These are phyloP conservation scores for Gyrodon lividus DNA, from an alignment of 768 basidiomycete genomes.

Conservation along the genomic window DNA sequence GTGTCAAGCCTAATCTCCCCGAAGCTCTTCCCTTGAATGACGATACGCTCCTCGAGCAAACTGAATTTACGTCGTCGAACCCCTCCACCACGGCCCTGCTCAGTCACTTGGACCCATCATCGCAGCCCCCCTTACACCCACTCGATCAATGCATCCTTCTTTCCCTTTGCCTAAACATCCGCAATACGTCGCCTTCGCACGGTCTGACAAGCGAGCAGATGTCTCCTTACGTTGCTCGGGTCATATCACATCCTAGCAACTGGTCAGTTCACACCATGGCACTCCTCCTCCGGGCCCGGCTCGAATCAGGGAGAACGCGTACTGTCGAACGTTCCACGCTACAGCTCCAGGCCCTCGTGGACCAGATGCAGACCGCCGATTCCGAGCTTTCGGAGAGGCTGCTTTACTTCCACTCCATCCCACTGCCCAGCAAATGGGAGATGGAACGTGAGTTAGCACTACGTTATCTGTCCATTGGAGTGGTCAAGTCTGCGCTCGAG, in stretches of 20 bases:
- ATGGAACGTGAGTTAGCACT: constrained; percentile 87
- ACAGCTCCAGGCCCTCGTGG: constrained; percentile 92
- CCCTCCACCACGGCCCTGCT: constrained; percentile 51
- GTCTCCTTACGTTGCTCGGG: constrained; percentile 86
- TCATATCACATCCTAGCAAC: constrained; percentile 85
- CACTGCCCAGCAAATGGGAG: constrained; percentile 89
- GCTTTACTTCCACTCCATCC: constrained; percentile 75
- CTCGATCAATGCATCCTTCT: constrained; percentile 93
- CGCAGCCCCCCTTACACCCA: constrained; percentile 86
- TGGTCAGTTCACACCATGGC: constrained; percentile 99
- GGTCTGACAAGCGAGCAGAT: constrained; percentile 93
- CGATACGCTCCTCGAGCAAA: constrained; percentile 93
- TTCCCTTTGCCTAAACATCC: constrained; percentile 84
- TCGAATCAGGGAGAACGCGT: constrained; percentile 84
- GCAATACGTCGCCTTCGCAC: constrained; percentile 85
- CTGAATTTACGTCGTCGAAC: constrained; percentile 80
- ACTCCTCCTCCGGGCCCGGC: constrained; percentile 86
- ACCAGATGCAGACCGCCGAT: constrained; percentile 92
- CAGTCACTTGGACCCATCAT: constrained; percentile 72
- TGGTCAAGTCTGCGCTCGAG: constrained; percentile 85
- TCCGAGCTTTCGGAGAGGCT: constrained; percentile 73
- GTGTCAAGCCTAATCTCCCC: constrained; percentile 46
- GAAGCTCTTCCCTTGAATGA: constrained; percentile 85
- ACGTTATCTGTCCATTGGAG: constrained; percentile 82
- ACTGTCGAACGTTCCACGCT: constrained; percentile 92